Conservation (phyloP, 2,329 filamentous ascomycete genomes). For the Tolypocladium album region DNA sequence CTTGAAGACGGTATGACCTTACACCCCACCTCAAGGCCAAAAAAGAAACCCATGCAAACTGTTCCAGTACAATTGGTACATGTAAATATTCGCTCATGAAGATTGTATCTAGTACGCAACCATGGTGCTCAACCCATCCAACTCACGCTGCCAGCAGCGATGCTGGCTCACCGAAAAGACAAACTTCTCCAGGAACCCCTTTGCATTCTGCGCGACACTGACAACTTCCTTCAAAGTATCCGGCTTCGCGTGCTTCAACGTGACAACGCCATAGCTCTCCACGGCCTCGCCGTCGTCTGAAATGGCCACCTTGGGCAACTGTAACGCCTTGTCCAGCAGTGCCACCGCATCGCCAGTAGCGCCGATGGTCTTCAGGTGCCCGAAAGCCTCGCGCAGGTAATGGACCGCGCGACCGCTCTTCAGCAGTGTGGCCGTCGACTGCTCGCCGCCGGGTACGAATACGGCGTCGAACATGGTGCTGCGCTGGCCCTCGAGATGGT, state of each 20-base stretch:
- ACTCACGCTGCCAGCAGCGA: constrained; percentile 62
- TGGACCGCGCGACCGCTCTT: constrained; percentile 64
- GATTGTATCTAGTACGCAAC: constrained; percentile 44
- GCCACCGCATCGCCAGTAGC: constrained; percentile 63
- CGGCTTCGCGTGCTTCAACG: constrained; percentile 41
- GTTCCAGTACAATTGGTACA: neutral
- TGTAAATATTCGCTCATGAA: neutral
- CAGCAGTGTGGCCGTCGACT: constrained; percentile 50
- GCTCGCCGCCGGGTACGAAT: constrained; percentile 62
- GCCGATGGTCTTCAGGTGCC: constrained; percentile 69
- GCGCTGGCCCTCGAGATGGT: constrained; percentile 70
- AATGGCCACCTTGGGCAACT: constrained; percentile 28
- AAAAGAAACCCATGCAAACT: neutral
- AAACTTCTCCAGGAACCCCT: constrained; percentile 61
- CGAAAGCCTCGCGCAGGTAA: constrained; percentile 72
- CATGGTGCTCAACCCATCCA: constrained; percentile 54
- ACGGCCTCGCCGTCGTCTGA: constrained; percentile 34
- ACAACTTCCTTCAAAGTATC: constrained; percentile 51
- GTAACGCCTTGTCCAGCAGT: constrained; percentile 42
- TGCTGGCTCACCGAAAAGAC: constrained; percentile 60
- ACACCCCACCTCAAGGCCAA: neutral
- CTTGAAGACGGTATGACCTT: too few relatives aligned
- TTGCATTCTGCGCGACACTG: constrained; percentile 54
- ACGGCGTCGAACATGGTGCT: constrained; percentile 74
- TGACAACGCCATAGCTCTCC: constrained; percentile 71